Conservation (phyloP, 345 rosid species). For the Citrus sinensis region DVS_A1.0 CM039163.1:45108501-45109000, state of each 20-base stretch:
- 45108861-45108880: neutral
- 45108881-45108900: neutral
- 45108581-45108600: constrained; percentile 39
- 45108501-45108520: constrained; percentile 30
- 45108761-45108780: too few species aligned
- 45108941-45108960: too few species aligned
- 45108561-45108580: constrained; percentile 37
- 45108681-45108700: constrained; percentile 22
- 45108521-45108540: constrained; percentile 35
- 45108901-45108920: too few species aligned
- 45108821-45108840: too few species aligned
- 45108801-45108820: neutral
- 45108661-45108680: constrained; percentile 38
- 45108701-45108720: constrained; percentile 40
- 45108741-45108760: constrained; percentile 19
- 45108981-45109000: too few species aligned
- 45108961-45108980: too few species aligned
- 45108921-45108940: too few species aligned
- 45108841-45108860: too few species aligned
- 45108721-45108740: constrained; percentile 43
- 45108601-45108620: constrained; percentile 33
- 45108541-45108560: constrained; percentile 52
- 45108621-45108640: constrained; percentile 30
- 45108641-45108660: constrained; percentile 31
- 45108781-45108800: too few species aligned